Base-by-base conservation (phyloP, 805 yeast genomes). In the Schwanniomyces pseudopolymorphus region DNA sequence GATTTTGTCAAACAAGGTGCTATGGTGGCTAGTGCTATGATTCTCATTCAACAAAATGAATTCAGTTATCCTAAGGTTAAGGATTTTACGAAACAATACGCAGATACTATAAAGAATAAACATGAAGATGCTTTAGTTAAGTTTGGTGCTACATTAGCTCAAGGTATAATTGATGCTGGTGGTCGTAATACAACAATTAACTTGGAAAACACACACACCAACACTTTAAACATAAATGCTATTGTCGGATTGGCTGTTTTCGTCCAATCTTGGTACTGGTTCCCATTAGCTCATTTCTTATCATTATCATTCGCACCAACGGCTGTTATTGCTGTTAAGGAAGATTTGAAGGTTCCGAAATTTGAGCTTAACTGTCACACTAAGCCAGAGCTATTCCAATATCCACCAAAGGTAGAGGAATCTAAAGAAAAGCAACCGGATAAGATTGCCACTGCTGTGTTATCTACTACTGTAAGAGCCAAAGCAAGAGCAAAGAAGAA, bases 1-100 rank as follows among this genome's bases (percentile, higher is more conserved):
- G 99, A 94, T 67, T 94, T 92, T 70, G 99, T 94, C 37, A 87
- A 98, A 64, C 99, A 94, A 71, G 98, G 98, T 57, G 97, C 99
- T 1, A 80, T 90, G 68, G 85, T 91, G 66, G 95, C 98, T 2
- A 73, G 89, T 51, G 80, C 98, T 5, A 86, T 94, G 96, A 82
- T 94, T 46, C 78, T 91, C 61, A 85, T 94, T 48, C 87, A 84
- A 66, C 90, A 85, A 66, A 94, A 88, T 62, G 97, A 91, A 56
- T 83, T 83, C 55, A 73, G 87, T 4, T 79, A 78, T 66, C 90
- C 96, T 33, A 86, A 87, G 61, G 94, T 92, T 28, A 83, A 82
- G 53, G 82, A 83, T 33, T 78, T 89, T 55, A 87, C 85, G 60
- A 87, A 87, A 59, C 77, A 79, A 40, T 82, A 86, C 53, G 85